These are phyloP conservation scores for Yamadazyma taylorii DNA, from an alignment of 1,139 yeast species.

Conservation along the genomic window DNA sequence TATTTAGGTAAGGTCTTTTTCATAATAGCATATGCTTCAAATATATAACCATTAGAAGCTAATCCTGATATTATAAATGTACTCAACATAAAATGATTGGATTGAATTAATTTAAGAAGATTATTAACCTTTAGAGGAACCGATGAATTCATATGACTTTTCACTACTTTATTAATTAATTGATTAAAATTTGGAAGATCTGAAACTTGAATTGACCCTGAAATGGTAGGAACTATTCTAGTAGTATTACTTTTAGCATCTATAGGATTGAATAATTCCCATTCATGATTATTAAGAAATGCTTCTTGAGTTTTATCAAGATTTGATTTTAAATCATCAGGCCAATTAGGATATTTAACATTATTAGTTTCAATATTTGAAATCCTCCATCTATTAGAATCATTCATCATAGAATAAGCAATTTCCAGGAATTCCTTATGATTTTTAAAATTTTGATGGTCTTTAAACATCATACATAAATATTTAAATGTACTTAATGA, in stretches of 20 bases:
- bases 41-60: constrained; percentile 24
- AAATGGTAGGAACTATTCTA: constrained; percentile 19
- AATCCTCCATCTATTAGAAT: constrained; percentile 25
- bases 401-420: constrained; percentile 9
- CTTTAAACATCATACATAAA: constrained; percentile 19
- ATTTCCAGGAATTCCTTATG: constrained; percentile 7
- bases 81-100: constrained; percentile 27
- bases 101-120: constrained; percentile 20
- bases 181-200: constrained; percentile 35
- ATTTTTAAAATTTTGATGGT: constrained; percentile 10
- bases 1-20: constrained; percentile 19
- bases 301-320: constrained; percentile 23
- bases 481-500: constrained; percentile 29
- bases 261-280: constrained; percentile 26
- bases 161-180: constrained; percentile 21
- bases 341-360: constrained; percentile 12
- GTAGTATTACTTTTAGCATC: constrained; percentile 21
- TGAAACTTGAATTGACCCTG: constrained; percentile 24
- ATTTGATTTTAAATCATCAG: constrained; percentile 14
- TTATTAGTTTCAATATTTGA: constrained; percentile 21
- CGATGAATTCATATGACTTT: constrained; percentile 10
- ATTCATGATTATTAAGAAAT: constrained; percentile 12
- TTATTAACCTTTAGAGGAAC: constrained; percentile 9
- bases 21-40: constrained; percentile 29
- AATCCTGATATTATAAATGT: constrained; percentile 28